Evolutionary conservation across 176 grass and related monocot genomes (phyloP), one percentile per base, ranked within the genome.

Genomic region (Themeda triandra): DNA sequence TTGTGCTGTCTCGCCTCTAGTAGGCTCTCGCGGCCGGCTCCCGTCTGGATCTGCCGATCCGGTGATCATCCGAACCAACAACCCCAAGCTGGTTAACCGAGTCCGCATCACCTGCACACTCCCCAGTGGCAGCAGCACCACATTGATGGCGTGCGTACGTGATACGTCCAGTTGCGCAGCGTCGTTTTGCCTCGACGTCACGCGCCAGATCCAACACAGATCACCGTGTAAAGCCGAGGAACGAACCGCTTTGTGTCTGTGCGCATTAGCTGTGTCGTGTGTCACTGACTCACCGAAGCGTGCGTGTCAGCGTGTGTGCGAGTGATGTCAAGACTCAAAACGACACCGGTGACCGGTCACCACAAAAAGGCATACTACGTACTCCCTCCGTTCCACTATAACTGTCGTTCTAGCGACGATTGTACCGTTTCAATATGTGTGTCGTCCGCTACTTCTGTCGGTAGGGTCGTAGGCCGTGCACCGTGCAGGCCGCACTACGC

Each of bases 161-260:
- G n/a, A n/a, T n/a, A n/a, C 63, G 35, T 25, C 36, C 19, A 18
- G 60, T 62, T 46, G 65, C 86, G 15, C 32, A 11, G 3, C 66
- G 27, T 42, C 28, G 36, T 80, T 37, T 80, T 37, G 82, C 14
- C 21, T 74, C 72, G 64, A 76, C 40, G 51, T 87, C 73, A 83
- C 24, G 77, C 39, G 15, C 35, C 5, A 29, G n/a, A 63, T 13
- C 62, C 21, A 68, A 25, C 35, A 10, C 24, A 21, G 12, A 71
- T 28, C 31, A 39, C 66, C 53, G 46, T 23, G 51, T 82, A 73
- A 82, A 70, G 45, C 31, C 18, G 66, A 33, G 69, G 33, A 33
- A 18, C 6, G 10, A 53, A 3, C 6, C 44, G 28, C 45, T 75
- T 23, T 51, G 25, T n/a, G n/a, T n/a, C n/a, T 49, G 25, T 2